Evolutionary conservation across 495 filamentous ascomycete genomes (phyloP).

Genomic region (Xylaria telfairii): DNA sequence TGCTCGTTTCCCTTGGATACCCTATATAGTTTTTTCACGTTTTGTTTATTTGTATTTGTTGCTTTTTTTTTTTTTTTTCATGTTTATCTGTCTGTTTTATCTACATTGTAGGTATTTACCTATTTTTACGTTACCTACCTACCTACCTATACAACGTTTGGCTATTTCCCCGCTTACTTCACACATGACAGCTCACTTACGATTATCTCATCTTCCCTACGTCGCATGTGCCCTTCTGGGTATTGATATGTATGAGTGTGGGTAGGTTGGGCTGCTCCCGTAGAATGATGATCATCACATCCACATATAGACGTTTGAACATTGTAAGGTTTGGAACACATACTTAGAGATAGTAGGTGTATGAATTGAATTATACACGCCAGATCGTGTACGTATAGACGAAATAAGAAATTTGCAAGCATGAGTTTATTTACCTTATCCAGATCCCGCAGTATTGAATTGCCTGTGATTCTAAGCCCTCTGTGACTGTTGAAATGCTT

Average conservation of each 20-base stretch:
- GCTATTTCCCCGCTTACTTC: neutral
- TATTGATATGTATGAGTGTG: neutral
- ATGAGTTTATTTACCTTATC: too few relatives aligned
- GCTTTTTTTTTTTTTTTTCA: neutral
- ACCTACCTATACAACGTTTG: constrained; percentile 6
- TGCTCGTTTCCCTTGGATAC: constrained; percentile 18
- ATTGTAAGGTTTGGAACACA: constrained; percentile 2
- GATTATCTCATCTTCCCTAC: constrained; percentile 1
- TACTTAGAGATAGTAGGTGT: neutral
- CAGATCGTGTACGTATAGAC: neutral
- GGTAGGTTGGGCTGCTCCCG: neutral
- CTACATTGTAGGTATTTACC: constrained; percentile 10
- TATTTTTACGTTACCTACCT: constrained; percentile 14
- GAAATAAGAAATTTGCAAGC: neutral
- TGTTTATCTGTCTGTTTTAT: neutral
- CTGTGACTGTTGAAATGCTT: too few relatives aligned
- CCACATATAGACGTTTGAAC: neutral
- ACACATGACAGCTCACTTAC: neutral
- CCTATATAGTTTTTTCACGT: constrained; percentile 21
- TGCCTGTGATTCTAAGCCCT: too few relatives aligned
- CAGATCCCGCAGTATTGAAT: too few relatives aligned
- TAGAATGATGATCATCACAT: neutral
- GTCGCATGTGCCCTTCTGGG: neutral
- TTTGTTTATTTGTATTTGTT: neutral
- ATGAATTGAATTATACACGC: constrained; percentile 6